phyloP scores from a whole-genome alignment of 768 basidiomycete genomes.

The Boletus sp. region DNA sequence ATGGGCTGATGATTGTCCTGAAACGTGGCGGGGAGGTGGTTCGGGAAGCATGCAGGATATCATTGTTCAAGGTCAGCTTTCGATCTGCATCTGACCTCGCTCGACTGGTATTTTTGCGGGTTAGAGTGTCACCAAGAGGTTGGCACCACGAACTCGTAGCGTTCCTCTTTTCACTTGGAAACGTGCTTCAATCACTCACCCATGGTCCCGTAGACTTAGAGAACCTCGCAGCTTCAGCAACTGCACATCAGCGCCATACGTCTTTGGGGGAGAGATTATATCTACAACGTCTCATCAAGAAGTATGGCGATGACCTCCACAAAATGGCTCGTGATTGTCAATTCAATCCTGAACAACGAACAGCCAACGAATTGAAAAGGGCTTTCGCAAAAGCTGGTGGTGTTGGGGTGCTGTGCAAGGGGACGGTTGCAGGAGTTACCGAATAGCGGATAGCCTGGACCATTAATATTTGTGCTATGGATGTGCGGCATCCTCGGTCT shows the following conservation, averaged over 20 bases:
- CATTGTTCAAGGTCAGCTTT: slow-evolving; percentile 36
- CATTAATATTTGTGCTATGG: neutral
- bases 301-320: slow-evolving; percentile 69
- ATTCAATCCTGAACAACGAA: slow-evolving; percentile 82
- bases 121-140: neutral
- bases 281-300: slow-evolving; percentile 61
- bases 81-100: neutral
- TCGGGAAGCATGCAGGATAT: neutral
- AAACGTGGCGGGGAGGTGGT: neutral
- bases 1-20: slow-evolving; percentile 16
- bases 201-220: slow-evolving; percentile 55
- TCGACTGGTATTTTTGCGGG: neutral
- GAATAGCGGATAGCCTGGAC: slow-evolving; percentile 3
- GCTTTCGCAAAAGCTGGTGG: slow-evolving; percentile 59
- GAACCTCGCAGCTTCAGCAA: slow-evolving; percentile 49
- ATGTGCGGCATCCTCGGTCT: slow-evolving; percentile 8
- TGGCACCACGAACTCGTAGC: slow-evolving; percentile 1
- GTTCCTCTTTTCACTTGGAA: slow-evolving; percentile 1
- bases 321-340: slow-evolving; percentile 79
- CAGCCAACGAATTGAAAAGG: slow-evolving; percentile 70
- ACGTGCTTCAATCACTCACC: slow-evolving; percentile 10
- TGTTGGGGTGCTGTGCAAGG: slow-evolving; percentile 29
- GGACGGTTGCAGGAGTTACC: slow-evolving; percentile 1
- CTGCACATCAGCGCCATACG: slow-evolving; percentile 54
- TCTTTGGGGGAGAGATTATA: slow-evolving; percentile 70